Evolutionary conservation across 768 basidiomycete genomes (phyloP).

Genomic region (Suillus subluteus): DNA sequence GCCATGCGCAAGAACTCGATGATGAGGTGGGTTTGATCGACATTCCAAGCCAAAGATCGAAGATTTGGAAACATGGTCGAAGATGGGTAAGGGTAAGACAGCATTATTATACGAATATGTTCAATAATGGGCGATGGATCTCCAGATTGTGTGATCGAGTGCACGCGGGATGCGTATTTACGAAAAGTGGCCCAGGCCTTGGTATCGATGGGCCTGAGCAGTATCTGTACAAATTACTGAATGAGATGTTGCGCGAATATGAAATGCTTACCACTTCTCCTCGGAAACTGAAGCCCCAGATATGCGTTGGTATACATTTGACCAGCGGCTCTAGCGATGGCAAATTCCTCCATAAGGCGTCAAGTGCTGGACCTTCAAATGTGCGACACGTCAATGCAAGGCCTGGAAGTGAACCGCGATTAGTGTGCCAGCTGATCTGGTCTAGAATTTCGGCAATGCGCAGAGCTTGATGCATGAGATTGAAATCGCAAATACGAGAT

Average conservation of each 20-base stretch:
- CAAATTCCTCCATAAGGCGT: constrained; percentile 29
- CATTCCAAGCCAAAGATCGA: constrained; percentile 27
- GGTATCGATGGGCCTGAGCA: neutral
- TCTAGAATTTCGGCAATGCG: neutral
- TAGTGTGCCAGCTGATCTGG: neutral
- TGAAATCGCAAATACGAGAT: neutral
- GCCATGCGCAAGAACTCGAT: constrained; percentile 29
- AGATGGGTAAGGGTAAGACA: constrained; percentile 20
- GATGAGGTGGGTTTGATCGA: constrained; percentile 20
- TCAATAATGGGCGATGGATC: constrained; percentile 22
- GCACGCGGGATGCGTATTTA: constrained; percentile 30
- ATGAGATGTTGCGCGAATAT: neutral
- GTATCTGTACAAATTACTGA: neutral
- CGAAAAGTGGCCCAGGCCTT: constrained; percentile 27
- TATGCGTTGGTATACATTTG: constrained; percentile 1
- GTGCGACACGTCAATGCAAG: constrained; percentile 29
- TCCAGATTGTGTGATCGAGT: constrained; percentile 21
- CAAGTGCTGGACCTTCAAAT: constrained; percentile 27
- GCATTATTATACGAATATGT: constrained; percentile 13
- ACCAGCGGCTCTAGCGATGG: constrained; percentile 26
- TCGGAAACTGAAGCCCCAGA: neutral
- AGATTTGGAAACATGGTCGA: constrained; percentile 31
- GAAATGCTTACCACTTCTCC: neutral
- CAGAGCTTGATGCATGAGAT: constrained; percentile 7
- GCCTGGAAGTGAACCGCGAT: constrained; percentile 19